Evolutionary conservation across 2,329 filamentous ascomycete genomes (phyloP), one percentile per base, ranked within the genome.

Genomic region (Trichoderma sp.): DNA sequence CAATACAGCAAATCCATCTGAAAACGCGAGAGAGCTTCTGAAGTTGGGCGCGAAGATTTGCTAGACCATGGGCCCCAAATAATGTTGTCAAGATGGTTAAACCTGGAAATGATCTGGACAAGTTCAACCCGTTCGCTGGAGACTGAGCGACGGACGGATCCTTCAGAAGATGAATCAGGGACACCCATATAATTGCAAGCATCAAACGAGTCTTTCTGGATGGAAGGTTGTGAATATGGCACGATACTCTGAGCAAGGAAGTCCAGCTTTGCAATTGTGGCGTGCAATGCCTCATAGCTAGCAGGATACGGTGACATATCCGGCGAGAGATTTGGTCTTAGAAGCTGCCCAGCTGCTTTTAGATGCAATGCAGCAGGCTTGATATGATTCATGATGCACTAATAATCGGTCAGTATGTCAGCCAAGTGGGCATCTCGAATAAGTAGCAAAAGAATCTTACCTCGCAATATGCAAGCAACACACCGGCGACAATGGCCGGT

Each of bases 291-390:
- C 0, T 7, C 18, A 2, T 14, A 12, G 1, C 30, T 1, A 15
- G 28, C 18, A 30, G 18, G 28, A 15, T 11, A 30, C 9, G 21
- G 3, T 0, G 28, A 21, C 18, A n/a, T 2, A 11, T 58, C 28
- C 1, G 15, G 7, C 7, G 18, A 4, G 0, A 5, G 3, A 11
- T 1, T 21, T 1, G 28, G 8, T 14, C 28, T 1, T 6, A 58
- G 7, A n/a, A 58, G 8, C 2, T 58, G 56, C 15, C 28, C 56
- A n/a, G 56, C 56, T 6, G 56, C 28, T 1, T 21, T 28, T 32
- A 58, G 28, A 32, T 58, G 56, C 8, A 58, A 58, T 32, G 30
- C 28, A 2, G 56, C 26, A 11, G 56, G 56, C 5, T 58, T 58
- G 26, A 30, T 28, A 0, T 7, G 56, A 21, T 58, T 58, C 56